Percentiles rank a stretch among this genome's conserved stretches.
These are phyloP conservation scores for Macrolepiota dolichaula DNA, from an alignment of 768 basidiomycete genomes.

Conservation along the genomic window DNA sequence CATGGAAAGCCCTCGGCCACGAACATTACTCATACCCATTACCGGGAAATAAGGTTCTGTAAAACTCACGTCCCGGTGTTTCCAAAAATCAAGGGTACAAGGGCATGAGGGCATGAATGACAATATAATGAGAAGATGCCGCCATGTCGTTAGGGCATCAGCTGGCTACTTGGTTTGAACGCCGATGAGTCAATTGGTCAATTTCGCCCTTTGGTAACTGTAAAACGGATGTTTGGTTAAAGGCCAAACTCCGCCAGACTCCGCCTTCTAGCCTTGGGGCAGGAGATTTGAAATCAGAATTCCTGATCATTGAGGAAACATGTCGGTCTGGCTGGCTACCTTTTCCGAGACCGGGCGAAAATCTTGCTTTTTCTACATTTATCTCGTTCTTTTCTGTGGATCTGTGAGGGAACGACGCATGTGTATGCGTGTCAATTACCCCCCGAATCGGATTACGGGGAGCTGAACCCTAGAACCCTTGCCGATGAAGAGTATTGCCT, in stretches of 20 bases:
- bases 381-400: neutral
- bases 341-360: neutral
- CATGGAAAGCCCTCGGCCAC: neutral
- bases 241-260: slow-evolving; percentile 2
- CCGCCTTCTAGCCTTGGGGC: neutral
- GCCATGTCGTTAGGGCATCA: neutral
- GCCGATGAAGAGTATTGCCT: neutral
- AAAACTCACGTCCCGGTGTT: neutral
- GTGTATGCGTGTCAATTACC: neutral
- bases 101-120: neutral
- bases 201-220: neutral
- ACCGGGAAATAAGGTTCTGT: neutral
- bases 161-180: neutral
- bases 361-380: neutral
- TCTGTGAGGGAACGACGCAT: neutral
- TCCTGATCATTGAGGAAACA: neutral
- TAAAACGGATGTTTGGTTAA: neutral
- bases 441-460: slow-evolving; percentile 8
- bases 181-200: neutral
- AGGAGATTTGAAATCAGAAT: neutral
- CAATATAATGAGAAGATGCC: neutral
- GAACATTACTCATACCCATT: neutral
- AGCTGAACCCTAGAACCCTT: slow-evolving; percentile 8
- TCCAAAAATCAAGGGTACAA: neutral
- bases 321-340: neutral